Evolutionary conservation across 2,329 filamentous ascomycete species (phyloP), one percentile per base, ranked within the genome.

Genomic region (Setomelanomma holmii): DNA sequence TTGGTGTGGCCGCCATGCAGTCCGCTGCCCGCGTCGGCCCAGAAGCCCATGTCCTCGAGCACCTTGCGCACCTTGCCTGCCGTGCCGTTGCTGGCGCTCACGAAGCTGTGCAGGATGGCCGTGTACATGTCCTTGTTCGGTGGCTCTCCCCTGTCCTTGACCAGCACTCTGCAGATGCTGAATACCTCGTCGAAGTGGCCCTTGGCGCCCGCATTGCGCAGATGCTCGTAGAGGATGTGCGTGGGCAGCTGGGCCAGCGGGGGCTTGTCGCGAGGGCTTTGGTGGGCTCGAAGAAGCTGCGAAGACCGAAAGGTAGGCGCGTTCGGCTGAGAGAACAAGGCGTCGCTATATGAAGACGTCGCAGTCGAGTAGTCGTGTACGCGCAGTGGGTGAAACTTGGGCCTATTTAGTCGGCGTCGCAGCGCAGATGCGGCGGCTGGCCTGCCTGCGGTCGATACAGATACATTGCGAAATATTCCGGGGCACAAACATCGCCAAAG

Each of bases 71-170:
- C 83, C 40, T 84, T 83, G 22, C 80, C 80, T 2, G 87, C 86
- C 4, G 89, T 91, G 7, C 92, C 93, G 45, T 82, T 69, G 24
- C 76, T 64, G 1, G 82, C 78, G 66, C 87, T 83, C 23, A 84
- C 80, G 75, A 96, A 92, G 40, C 87, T 85, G 53, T 87, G 80
- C 63, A 96, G 86, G 45, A 96, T 76, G 12, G 88, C 86, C 62
- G 90, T 86, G 73, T 95, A 97, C 44, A 91, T 76, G 46, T 82
- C 76, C 2, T 79, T 64, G 61, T 83, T 85, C 2, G 85, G 84
- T 44, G 73, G 68, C 63, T 87, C 82, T 1, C 77, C 71, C 14
- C 85, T 79, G n/a, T 80, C 75, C 36, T 73, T 74, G 11, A 92
- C 72, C 23, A 93, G 76, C 52, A 85, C 82, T 40, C 82, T 79